Base-by-base conservation (phyloP, 2,329 filamentous ascomycete genomes). In the Fusarium sp. region DNA sequence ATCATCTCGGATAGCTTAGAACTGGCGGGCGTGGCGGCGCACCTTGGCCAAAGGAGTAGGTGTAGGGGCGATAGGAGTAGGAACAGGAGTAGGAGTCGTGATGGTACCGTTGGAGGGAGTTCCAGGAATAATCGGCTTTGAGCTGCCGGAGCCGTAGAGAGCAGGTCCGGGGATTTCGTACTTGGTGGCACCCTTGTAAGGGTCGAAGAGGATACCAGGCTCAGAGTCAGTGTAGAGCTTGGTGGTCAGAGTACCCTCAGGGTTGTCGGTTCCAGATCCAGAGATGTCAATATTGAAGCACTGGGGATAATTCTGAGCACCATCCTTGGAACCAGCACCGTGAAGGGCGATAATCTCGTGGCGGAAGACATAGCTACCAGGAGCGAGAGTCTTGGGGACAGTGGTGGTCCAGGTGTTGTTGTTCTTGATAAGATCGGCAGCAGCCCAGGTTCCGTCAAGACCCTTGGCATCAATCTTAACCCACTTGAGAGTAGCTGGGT, bases 381-480 rank as follows among this genome's bases (percentile, higher is more conserved):
- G 63, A 31, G 76, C 77, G 17, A 81, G 70, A 23, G 74, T 73
- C 25, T 69, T 62, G 6, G 79, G 79, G n/a, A 81, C 75, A n/a
- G 74, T 78, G 50, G 77, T 75, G 21, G 66, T 62, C 76, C 76
- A 78, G 18, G 70, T 76, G 69, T 77, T 78, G 71, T 75, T 72
- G 83, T 76, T 75, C 63, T 76, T 72, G 73, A 85, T 84, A 57
- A 87, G 75, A 11, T 82, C 75, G 62, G 71, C 72, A 31, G 78
- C 72, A 33, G 76, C 76, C 78, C 80, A 82, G 10, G 58, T 69
- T 62, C 76, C 62, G 47, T 76, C 79, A 52, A 79, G 77, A 33
- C 87, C 81, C 68, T 86, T 88, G 65, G 84, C 83, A 46, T 85
- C 83, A 58, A 91, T 89, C 84, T 91, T 91, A 81, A 89, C 86